Conservation (phyloP, 257 asterid genomes). For the Lycium barbarum region DNA sequence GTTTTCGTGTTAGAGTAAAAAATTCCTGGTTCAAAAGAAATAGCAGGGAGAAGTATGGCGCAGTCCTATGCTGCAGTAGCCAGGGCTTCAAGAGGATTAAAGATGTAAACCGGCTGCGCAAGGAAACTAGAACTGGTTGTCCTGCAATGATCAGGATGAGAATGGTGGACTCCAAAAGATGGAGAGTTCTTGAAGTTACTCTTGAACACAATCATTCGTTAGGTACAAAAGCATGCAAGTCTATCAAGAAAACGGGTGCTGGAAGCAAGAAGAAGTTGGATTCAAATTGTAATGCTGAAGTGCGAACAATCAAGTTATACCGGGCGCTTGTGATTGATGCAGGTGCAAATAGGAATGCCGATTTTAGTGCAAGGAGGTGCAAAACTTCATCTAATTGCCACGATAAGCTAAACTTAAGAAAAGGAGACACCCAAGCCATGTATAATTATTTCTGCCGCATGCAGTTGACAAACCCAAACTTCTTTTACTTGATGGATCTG, state of each 20-base stretch:
- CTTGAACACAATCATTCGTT: slow-evolving; percentile 79
- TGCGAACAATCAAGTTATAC: slow-evolving; percentile 66
- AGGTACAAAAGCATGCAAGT: slow-evolving; percentile 60
- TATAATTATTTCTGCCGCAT: slow-evolving; percentile 67
- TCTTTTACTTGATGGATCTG: slow-evolving; percentile 65
- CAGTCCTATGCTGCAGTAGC: slow-evolving; percentile 88
- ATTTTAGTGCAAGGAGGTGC: slow-evolving; percentile 45
- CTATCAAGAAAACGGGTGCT: slow-evolving; percentile 61
- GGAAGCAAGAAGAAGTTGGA: slow-evolving; percentile 68
- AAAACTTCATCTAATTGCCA: slow-evolving; percentile 42
- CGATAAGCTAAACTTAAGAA: slow-evolving; percentile 54
- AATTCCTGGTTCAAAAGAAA: slow-evolving; percentile 89
- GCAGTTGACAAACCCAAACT: slow-evolving; percentile 63
- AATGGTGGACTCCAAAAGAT: slow-evolving; percentile 66
- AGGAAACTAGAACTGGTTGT: slow-evolving; percentile 94
- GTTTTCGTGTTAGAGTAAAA: slow-evolving; percentile 80
- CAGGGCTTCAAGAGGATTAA: slow-evolving; percentile 85
- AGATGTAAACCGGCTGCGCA: slow-evolving; percentile 70
- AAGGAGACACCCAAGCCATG: slow-evolving; percentile 61
- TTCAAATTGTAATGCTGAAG: slow-evolving; percentile 57
- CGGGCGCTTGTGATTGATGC: slow-evolving; percentile 61
- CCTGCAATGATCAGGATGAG: slow-evolving; percentile 84
- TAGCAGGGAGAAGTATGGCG: slow-evolving; percentile 93
- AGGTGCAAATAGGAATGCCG: slow-evolving; percentile 51
- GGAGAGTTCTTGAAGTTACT: slow-evolving; percentile 82